Conservation (phyloP, 345 rosid genomes). For the Ceriops zippeliana region DNA sequence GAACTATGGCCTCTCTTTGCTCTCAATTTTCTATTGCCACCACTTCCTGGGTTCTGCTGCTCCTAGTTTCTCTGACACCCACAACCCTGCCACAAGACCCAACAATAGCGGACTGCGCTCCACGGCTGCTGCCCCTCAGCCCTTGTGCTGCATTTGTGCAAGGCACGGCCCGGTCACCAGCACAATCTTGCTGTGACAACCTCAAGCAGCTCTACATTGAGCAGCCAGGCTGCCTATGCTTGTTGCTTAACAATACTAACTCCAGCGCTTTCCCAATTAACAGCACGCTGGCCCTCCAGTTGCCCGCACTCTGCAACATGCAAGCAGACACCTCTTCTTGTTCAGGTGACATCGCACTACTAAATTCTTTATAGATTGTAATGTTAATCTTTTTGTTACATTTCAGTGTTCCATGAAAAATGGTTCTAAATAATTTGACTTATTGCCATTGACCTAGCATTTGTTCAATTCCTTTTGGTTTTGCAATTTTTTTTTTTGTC, state of each 20-base stretch:
- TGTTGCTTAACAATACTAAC: constrained; percentile 52
- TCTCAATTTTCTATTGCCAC: constrained; percentile 17
- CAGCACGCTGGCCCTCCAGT: constrained; percentile 53
- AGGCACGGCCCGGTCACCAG: constrained; percentile 48
- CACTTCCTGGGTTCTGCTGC: constrained; percentile 22
- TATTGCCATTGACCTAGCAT: not conserved
- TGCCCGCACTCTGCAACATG: constrained; percentile 57
- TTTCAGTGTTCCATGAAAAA: too few species aligned
- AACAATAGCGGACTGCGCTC: constrained; percentile 40
- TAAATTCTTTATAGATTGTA: not conserved
- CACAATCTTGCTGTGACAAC: constrained; percentile 58
- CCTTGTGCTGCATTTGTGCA: constrained; percentile 76
- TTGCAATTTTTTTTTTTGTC: not conserved
- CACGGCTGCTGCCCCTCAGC: constrained; percentile 50
- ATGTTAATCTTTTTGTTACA: too few species aligned
- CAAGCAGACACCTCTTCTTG: constrained; percentile 46
- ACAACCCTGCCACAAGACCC: constrained; percentile 39
- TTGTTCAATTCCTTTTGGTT: not conserved
- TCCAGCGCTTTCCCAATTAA: constrained; percentile 56
- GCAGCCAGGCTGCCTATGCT: constrained; percentile 64
- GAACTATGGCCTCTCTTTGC: constrained; percentile 28
- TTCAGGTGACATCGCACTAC: constrained; percentile 35
- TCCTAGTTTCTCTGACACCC: constrained; percentile 28
- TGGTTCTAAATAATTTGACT: not conserved
- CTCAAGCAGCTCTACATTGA: constrained; percentile 51